Percentiles rank a stretch among this genome's conserved stretches.
Conservation (phyloP, 2,329 filamentous ascomycete genomes). For the Paraphoma chrysanthemicola region DNA sequence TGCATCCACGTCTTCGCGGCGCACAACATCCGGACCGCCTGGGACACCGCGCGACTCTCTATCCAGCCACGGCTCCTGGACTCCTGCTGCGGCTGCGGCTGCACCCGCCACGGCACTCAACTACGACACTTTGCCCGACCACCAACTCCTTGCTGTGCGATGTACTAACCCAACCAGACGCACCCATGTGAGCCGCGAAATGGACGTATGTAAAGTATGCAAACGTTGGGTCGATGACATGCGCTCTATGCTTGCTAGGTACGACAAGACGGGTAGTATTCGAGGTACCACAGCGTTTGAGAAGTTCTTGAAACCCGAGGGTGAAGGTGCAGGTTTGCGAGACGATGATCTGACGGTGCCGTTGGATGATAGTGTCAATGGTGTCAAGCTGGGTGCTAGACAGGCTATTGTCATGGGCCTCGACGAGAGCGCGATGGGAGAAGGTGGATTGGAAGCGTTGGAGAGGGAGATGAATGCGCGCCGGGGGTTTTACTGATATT, state of each 20-base stretch:
- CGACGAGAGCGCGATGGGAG: constrained; percentile 21
- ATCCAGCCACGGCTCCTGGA: constrained; percentile 6
- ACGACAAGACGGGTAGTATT: constrained; percentile 39
- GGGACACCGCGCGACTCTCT: constrained; percentile 18
- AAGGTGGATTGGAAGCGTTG: constrained; percentile 21
- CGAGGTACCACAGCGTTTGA: constrained; percentile 38
- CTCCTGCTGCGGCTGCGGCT: not conserved
- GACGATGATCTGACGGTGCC: constrained; percentile 31
- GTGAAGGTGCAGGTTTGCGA: constrained; percentile 19
- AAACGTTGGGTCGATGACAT: constrained; percentile 35
- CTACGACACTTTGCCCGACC: constrained; percentile 32
- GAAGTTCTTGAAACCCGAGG: constrained; percentile 35
- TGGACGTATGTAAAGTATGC: constrained; percentile 40
- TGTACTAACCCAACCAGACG: constrained; percentile 26
- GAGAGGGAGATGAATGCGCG: constrained; percentile 10
- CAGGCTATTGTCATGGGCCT: constrained; percentile 33
- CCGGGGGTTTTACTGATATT: not conserved
- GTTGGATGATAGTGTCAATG: constrained; percentile 20
- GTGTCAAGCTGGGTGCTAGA: constrained; percentile 18
- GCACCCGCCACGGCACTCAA: constrained; percentile 11
- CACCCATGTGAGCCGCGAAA: constrained; percentile 30
- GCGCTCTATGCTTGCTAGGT: constrained; percentile 38
- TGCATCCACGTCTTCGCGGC: constrained; percentile 24
- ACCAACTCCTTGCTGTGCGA: constrained; percentile 29
- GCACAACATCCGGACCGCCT: constrained; percentile 23